Base-by-base conservation (phyloP, 2,329 filamentous ascomycete species). In the Celoporthe dispersa region DNA sequence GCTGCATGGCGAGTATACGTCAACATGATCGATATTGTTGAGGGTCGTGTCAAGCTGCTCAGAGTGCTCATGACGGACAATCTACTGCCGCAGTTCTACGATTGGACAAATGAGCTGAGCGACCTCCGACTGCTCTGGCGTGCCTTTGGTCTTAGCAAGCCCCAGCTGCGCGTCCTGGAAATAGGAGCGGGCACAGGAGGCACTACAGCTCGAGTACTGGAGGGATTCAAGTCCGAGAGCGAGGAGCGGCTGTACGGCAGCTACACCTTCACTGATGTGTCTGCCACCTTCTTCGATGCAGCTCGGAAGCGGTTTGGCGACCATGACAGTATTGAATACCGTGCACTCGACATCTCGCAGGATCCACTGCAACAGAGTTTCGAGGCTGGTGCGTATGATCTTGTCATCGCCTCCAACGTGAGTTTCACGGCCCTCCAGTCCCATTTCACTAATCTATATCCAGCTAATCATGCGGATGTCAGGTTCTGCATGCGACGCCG, bases 201-300 rank as follows among this genome's bases (percentile, higher is more conserved):
- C 44, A 48, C 44, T n/a, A 48, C 44, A n/a, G 44, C 44, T 48
- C 19, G 44, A n/a, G 44, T 48, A 7, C 19, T 48, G 2, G 44
- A 48, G 44, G 44, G 44, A n/a, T 48, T 48, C 44, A 48, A 48
- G 22, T 48, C 44, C 11, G 44, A n/a, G 22, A n/a, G 44, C 44
- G 8, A 22, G 44, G 44, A 48, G 44, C 44, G 22, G 6, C 2
- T 48, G 22, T 48, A 48, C 44, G 44, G 44, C 19, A 48, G 22
- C 44, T 67, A 70, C 25, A 67, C 68, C 31, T 67, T 67, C 33
- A 70, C 68, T 16, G 68, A 70, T 39, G 64, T 70, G 14, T 70
- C 68, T 5, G 22, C 59, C 19, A 41, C 64, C 6, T 70, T 70
- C 44, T 70, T 67, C 28, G 44, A 48, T 22, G 44, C 44, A n/a